Evolutionary conservation across 2,329 filamentous ascomycete genomes (phyloP).

Genomic region (Colletotrichum sansevieriae): DNA sequence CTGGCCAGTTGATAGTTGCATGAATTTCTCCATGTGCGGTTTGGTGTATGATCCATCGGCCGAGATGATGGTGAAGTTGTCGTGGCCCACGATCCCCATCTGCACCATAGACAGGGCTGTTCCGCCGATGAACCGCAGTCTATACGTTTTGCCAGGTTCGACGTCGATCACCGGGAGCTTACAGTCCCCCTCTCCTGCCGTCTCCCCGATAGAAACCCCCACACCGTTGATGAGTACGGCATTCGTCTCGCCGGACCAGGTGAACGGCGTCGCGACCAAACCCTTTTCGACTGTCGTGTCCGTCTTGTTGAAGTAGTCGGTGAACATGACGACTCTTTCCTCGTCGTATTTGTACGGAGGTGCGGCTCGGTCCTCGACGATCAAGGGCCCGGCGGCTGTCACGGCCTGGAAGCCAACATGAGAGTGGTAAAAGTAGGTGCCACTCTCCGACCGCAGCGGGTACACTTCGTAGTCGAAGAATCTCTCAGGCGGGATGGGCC

Average conservation of each 20-base stretch:
- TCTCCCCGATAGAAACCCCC: conserved; percentile 46
- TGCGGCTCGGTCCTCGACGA: conserved; percentile 64
- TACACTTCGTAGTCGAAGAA: conserved; percentile 78
- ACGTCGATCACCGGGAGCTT: conserved; percentile 67
- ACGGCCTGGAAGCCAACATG: conserved; percentile 74
- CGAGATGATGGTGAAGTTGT: conserved; percentile 68
- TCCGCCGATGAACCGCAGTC: conserved; percentile 70
- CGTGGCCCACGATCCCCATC: conserved; percentile 69
- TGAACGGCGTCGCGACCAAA: conserved; percentile 62
- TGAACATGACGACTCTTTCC: conserved; percentile 67
- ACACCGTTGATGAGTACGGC: conserved; percentile 70
- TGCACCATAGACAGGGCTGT: conserved; percentile 67
- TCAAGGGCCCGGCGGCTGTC: conserved; percentile 68
- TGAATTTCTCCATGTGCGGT: conserved; percentile 58
- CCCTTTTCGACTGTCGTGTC: conserved; percentile 65
- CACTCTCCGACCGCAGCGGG: conserved; percentile 64
- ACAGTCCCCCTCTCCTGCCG: conserved; percentile 49
- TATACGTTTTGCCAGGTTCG: conserved; percentile 70
- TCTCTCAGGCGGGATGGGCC: conserved; percentile 71
- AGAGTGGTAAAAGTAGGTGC: conserved; percentile 78
- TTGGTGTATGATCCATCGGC: conserved; percentile 70
- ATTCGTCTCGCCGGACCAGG: conserved; percentile 70
- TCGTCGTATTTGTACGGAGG: conserved; percentile 72
- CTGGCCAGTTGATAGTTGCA: conserved; percentile 71
- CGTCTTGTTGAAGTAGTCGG: conserved; percentile 69